Conservation (phyloP, 2,329 filamentous ascomycete genomes). For the Furcasterigmium furcatum region DNA sequence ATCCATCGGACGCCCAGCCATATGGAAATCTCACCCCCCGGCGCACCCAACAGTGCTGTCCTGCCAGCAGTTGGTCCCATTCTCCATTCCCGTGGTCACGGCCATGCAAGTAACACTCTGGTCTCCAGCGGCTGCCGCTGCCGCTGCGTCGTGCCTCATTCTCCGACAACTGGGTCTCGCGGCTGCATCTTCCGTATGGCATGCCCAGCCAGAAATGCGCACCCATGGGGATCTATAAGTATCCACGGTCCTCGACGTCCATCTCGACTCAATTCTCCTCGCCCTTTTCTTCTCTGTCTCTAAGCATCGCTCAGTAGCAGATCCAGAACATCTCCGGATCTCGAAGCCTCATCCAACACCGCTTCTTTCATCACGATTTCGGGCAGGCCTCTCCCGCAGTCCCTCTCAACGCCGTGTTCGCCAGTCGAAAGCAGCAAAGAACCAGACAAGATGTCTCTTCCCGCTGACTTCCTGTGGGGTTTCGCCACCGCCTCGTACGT, state of each 20-base stretch:
- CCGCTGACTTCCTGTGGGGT: constrained; percentile 72
- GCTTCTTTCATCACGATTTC: neutral
- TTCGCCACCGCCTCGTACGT: constrained; percentile 74
- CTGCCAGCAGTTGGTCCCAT: too few relatives aligned
- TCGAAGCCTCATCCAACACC: neutral
- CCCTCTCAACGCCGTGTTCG: neutral
- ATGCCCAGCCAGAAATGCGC: neutral
- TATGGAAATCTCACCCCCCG: too few relatives aligned
- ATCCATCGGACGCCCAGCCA: too few relatives aligned
- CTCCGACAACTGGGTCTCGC: neutral
- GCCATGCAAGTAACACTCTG: too few relatives aligned
- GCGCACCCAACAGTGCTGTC: too few relatives aligned
- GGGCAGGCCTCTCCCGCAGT: neutral
- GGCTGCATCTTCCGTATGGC: neutral
- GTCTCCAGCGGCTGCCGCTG: neutral
- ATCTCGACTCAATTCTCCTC: neutral
- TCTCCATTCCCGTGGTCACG: too few relatives aligned
- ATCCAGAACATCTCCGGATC: neutral
- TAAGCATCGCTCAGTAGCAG: neutral
- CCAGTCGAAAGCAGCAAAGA: neutral
- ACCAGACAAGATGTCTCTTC: constrained; percentile 50
- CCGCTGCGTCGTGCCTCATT: neutral
- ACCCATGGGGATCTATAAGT: neutral
- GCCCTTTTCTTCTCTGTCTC: neutral
- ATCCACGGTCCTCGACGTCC: neutral